Conservation (phyloP, 2,329 filamentous ascomycete genomes). For the Calonectria ilicicola region DNA sequence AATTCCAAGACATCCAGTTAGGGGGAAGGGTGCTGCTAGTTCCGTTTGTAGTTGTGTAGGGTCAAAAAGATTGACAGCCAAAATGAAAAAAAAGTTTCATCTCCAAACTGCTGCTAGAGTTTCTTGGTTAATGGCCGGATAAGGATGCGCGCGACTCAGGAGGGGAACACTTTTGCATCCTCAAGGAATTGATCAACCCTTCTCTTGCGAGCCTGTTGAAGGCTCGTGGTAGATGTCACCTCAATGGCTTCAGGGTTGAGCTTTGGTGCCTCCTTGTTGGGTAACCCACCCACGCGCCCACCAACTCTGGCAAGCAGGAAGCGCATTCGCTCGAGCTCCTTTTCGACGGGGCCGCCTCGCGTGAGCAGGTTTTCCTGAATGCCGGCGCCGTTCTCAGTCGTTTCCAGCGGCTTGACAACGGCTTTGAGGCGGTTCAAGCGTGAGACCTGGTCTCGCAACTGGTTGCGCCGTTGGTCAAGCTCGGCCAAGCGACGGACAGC, state of each 20-base stretch:
- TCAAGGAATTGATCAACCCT: constrained; percentile 42
- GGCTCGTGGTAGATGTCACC: constrained; percentile 21
- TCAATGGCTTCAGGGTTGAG: constrained; percentile 10
- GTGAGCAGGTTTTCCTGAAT: constrained; percentile 77
- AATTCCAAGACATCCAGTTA: neutral
- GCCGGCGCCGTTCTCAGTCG: constrained; percentile 45
- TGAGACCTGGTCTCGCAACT: constrained; percentile 55
- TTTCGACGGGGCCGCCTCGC: constrained; percentile 72
- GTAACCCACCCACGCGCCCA: constrained; percentile 58
- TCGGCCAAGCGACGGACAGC: constrained; percentile 61
- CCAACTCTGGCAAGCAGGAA: constrained; percentile 71
- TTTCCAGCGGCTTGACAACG: constrained; percentile 59
- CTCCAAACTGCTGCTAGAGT: neutral
- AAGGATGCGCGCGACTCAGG: constrained; percentile 20
- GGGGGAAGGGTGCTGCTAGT: neutral
- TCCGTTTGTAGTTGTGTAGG: neutral
- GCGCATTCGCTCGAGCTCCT: constrained; percentile 75
- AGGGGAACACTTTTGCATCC: constrained; percentile 39
- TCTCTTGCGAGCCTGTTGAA: constrained; percentile 36
- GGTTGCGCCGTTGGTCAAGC: constrained; percentile 56
- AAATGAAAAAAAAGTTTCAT: neutral
- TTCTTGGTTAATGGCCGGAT: neutral
- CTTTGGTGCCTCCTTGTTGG: constrained; percentile 18
- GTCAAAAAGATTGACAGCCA: too few relatives aligned
- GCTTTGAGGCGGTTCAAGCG: constrained; percentile 62